Base-by-base conservation (phyloP, 345 rosid species). In the Camelina laxa region DNA sequence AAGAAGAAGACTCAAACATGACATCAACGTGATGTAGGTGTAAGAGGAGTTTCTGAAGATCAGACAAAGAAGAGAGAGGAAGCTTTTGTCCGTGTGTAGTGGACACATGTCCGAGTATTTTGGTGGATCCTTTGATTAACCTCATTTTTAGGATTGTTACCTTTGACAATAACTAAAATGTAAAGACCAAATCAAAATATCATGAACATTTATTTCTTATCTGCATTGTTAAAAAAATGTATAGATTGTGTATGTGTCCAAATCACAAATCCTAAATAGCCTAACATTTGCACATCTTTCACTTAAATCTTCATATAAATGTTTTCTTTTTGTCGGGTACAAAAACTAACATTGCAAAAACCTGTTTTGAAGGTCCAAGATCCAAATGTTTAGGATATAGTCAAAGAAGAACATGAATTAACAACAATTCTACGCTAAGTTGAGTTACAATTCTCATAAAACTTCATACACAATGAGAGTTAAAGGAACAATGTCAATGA, bases 81-180 rank as follows among this genome's bases (percentile, higher is more conserved):
- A 70, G 59, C 6, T 7, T 69, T 62, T 54, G 58, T 70, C 65
- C 74, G 63, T 67, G 79, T 50, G 73, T 38, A 54, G 62, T 67
- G 66, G 72, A 64, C 38, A 64, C 38, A 70, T 54, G 71, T 45
- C 72, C 76, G 67, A 56, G 72, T 70, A 77, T 77, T 64, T 48
- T 70, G 76, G 80, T 77, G n/a, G 22, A 77, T 65, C 59, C 69
- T 50, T 66, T 77, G 77, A 72, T 71, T 5, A 58, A 72, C 58
- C 81, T 59, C 57, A 64, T 49, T 77, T 72, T 22, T 77, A 72
- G 77, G 73, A 65, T 49, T 49, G 16, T 20, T 51, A 8, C 45
- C 72, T 72, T 72, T 71, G 76, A 72, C 73, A 72, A 42, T 15
- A 49, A 69, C 38, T 38, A 67, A 50, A 56, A 30, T 7, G 24